These are phyloP conservation scores for Mortierella claussenii DNA, from an alignment of 192 early-diverging fungal species.

Conservation along the genomic window DNA sequence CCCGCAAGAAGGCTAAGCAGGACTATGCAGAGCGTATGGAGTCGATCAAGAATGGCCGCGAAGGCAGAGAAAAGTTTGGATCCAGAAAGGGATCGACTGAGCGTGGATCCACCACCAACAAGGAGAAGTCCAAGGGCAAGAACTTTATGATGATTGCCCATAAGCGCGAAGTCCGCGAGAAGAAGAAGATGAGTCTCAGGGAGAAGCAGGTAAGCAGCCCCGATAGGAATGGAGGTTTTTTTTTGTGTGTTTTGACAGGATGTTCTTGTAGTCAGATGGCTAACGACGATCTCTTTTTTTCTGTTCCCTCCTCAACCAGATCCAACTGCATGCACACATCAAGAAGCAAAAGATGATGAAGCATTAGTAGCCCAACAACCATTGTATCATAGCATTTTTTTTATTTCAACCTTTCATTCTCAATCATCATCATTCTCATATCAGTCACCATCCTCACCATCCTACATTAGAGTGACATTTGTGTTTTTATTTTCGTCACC, in stretches of 20 bases:
- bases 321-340: conserved; percentile 65
- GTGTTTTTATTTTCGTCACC: background rate
- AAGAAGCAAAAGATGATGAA: conserved; percentile 71
- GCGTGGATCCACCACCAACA: conserved; percentile 83
- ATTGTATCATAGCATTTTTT: background rate
- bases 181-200: conserved; percentile 77
- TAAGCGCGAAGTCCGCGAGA: conserved; percentile 81
- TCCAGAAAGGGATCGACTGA: conserved; percentile 88
- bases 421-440: background rate
- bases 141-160: conserved; percentile 95
- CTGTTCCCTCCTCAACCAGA: conserved; percentile 7
- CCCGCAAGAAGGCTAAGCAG: conserved; percentile 85
- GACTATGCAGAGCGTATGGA: conserved; percentile 92
- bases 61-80: conserved; percentile 92
- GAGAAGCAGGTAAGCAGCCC: conserved; percentile 71
- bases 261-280: background rate
- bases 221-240: background rate
- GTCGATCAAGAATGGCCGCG: conserved; percentile 88
- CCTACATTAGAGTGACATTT: background rate
- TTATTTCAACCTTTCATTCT: too few species aligned
- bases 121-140: conserved; percentile 94
- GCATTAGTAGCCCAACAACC: conserved; percentile 13
- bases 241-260: background rate
- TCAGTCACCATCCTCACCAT: background rate
- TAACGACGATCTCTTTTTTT: background rate